Percentiles rank a stretch among this genome's conserved stretches.
These are phyloP conservation scores for Rhodamnia argentea DNA, from an alignment of 345 rosid species.

Conservation along the genomic window DNA sequence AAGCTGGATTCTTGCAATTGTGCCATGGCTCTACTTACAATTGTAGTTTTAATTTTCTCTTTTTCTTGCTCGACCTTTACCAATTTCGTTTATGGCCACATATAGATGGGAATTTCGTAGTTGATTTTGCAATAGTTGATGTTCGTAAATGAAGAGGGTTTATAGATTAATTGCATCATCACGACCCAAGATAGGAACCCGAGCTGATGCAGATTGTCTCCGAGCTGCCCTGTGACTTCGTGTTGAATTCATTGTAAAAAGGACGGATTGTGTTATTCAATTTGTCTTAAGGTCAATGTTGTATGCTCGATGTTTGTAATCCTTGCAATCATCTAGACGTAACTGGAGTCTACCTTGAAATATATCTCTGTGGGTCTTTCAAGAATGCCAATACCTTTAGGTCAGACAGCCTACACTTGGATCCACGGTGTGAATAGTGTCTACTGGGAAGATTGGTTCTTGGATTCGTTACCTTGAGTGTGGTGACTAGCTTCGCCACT, in stretches of 20 bases:
- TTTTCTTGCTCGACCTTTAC: neutral
- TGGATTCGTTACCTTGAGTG: neutral
- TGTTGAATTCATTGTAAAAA: neutral
- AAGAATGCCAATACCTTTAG: neutral
- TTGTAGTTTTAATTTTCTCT: neutral
- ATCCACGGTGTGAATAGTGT: neutral
- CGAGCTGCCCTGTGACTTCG: neutral
- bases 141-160: neutral
- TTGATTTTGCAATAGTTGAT: neutral
- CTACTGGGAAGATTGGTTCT: neutral
- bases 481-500: neutral
- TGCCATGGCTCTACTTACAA: neutral
- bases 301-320: neutral
- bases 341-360: neutral
- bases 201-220: neutral
- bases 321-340: neutral
- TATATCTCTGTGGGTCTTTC: neutral
- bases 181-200: neutral
- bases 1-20: neutral
- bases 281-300: neutral
- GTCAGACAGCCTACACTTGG: neutral
- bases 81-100: neutral
- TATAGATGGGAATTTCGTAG: neutral
- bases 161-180: neutral
- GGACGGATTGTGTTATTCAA: neutral